phyloP scores from a whole-genome alignment of 208 protist genomes.

The Strigomonas culicis region DNA sequence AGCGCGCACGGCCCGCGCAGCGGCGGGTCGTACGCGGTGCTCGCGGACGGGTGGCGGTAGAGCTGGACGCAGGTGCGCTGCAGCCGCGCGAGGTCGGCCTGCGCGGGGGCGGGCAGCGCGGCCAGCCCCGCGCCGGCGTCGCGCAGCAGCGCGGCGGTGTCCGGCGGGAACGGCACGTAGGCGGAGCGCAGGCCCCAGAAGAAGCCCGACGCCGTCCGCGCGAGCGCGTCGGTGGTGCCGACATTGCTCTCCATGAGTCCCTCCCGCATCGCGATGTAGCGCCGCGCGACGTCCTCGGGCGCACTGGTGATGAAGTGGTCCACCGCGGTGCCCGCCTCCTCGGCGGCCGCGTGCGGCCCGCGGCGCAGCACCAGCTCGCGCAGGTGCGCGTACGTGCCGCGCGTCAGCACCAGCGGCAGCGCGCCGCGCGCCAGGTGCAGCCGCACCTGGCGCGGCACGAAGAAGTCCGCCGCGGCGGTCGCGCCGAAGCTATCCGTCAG shows the following conservation, averaged over 20 bases:
- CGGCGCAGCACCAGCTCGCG: constrained; percentile 6
- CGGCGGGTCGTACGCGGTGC: constrained; percentile 28
- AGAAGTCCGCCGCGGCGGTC: constrained; percentile 3
- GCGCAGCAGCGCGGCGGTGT: no score
- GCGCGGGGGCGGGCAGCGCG: neutral
- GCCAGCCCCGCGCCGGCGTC: constrained; percentile 2
- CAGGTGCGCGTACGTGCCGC: constrained; percentile 6
- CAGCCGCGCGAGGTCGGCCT: constrained; percentile 16
- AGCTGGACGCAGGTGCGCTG: constrained; percentile 19
- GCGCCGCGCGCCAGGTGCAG: constrained; percentile 5
- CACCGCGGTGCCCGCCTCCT: constrained; percentile 4
- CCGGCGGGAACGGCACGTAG: constrained; percentile 3
- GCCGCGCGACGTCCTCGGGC: constrained; percentile 8
- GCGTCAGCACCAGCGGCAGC: constrained; percentile 10
- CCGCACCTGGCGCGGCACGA: constrained; percentile 4
- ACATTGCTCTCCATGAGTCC: neutral
- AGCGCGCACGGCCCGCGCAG: constrained; percentile 15
- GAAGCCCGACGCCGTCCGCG: neutral
- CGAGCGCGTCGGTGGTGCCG: neutral
- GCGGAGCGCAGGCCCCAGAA: constrained; percentile 15
- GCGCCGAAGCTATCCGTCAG: no score
- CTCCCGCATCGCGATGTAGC: neutral
- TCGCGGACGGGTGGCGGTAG: constrained; percentile 29
- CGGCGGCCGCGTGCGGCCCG: constrained; percentile 2
- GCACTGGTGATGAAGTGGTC: constrained; percentile 12